Base-by-base conservation (phyloP, 148 eudicot genomes). In the Chenopodium quinoa region DNA sequence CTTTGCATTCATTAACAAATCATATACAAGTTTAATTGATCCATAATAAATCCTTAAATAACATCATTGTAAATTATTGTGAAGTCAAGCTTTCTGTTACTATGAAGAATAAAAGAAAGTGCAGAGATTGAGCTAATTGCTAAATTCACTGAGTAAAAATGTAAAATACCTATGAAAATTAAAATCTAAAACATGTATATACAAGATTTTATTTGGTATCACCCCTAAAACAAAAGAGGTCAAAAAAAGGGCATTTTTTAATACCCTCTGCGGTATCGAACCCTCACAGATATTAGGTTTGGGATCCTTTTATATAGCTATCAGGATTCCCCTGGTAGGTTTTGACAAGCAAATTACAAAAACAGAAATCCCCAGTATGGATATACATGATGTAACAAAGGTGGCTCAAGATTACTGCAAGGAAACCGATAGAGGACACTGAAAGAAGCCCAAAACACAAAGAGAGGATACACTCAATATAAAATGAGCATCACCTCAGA, bases 401-500 rank as follows among this genome's bases (percentile, higher is more conserved):
- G 66, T 5, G 66, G 73, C n/a, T 40, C 70, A 60, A 58, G 67
- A 71, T 71, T 37, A 40, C 58, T 22, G 69, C 34, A 79, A 80
- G 48, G 25, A 62, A 62, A 20, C 66, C 25, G 22, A 80, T 80
- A 31, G 2, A 80, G 46, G 23, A 60, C 60, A 54, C 5, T 12
- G 60, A 54, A 54, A 14, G 20, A 40, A 54, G 60, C 22, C 60
- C 60, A 13, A 16, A 54, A 54, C 60, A 54, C 60, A 54, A 56
- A 40, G 16, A 56, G 62, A 56, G 62, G 62, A 17, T 13, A 13
- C 17, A 56, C 27, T 56, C 70, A 27, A 56, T 4, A 13, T 37
- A 66, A 32, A n/a, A 40, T 44, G 70, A 47, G 82, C 78, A 73
- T 29, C 62, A 80, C 66, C 66, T 40, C 48, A 73, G 31, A 54